These are phyloP conservation scores for Ceratorhiza oryzae-sativae DNA, from an alignment of 1,284 basidiomycete genomes.

Conservation along the genomic window DNA sequence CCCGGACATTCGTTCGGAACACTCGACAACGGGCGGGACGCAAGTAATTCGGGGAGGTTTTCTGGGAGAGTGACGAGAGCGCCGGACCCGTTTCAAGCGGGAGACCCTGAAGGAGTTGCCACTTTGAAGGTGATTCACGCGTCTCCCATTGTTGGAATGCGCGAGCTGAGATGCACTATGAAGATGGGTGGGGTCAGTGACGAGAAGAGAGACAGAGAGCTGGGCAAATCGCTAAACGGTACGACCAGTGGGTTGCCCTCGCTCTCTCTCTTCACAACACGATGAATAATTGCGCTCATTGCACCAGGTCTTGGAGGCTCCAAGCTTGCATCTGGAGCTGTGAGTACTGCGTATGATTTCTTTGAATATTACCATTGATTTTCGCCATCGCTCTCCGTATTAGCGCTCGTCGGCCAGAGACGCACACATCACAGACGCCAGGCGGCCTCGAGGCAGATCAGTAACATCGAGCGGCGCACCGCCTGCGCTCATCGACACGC, in stretches of 20 bases:
- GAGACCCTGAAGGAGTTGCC: conserved; percentile 11
- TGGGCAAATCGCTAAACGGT: conserved; percentile 18
- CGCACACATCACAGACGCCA: background rate
- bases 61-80: background rate
- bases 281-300: background rate
- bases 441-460: conserved; percentile 2
- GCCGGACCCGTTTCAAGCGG: conserved; percentile 1
- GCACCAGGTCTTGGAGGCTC: background rate
- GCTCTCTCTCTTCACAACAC: background rate
- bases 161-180: background rate
- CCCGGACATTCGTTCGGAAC: background rate
- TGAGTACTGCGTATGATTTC: background rate
- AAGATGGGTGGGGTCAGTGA: background rate
- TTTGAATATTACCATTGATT: background rate
- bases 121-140: conserved; percentile 11
- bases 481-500: conserved; percentile 16
- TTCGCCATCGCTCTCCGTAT: background rate
- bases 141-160: background rate
- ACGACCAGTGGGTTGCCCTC: background rate
- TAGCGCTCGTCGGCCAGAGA: conserved; percentile 30
- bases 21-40: background rate
- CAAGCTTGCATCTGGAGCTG: background rate
- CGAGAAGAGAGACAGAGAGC: background rate
- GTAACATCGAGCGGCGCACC: background rate
- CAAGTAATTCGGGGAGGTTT: background rate